Conservation (phyloP, 441 rosid genomes). For the Syzygium syzygioides region DNA sequence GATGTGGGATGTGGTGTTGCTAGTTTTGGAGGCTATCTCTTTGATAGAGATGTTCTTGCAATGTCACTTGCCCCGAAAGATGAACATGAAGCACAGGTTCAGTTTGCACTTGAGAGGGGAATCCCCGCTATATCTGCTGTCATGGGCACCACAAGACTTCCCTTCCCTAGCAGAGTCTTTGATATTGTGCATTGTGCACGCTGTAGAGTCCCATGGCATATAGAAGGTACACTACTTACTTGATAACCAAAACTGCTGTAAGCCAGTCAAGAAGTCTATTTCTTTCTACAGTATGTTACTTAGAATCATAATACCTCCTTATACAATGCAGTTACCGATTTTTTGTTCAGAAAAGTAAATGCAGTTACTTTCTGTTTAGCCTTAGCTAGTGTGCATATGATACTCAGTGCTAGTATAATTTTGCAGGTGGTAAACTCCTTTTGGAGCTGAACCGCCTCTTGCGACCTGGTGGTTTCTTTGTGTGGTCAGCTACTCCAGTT, state of each 20-base stretch:
- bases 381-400: not conserved
- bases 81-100: conserved; percentile 98
- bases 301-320: not conserved
- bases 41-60: conserved; percentile 70
- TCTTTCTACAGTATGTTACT: not conserved
- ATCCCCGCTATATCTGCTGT: conserved; percentile 96
- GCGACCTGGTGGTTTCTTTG: conserved; percentile 92
- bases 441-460: conserved; percentile 86
- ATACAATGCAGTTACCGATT: not conserved
- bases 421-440: conserved; percentile 87
- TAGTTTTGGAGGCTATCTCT: conserved; percentile 91
- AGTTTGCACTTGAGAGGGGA: conserved; percentile 95
- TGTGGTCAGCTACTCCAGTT: conserved; percentile 99
- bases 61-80: conserved; percentile 99
- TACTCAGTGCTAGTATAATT: not conserved
- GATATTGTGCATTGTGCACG: conserved; percentile 96
- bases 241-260: not conserved
- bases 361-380: not conserved
- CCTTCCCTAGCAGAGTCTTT: conserved; percentile 83
- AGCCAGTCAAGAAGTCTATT: not conserved
- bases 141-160: conserved; percentile 93
- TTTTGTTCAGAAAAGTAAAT: not conserved
- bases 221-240: conserved; percentile 52
- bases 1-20: conserved; percentile 99
- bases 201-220: conserved; percentile 98